Evolutionary conservation across 2,329 filamentous ascomycete species (phyloP), one percentile per base, ranked within the genome.

Genomic region (Monosporascus sp.): DNA sequence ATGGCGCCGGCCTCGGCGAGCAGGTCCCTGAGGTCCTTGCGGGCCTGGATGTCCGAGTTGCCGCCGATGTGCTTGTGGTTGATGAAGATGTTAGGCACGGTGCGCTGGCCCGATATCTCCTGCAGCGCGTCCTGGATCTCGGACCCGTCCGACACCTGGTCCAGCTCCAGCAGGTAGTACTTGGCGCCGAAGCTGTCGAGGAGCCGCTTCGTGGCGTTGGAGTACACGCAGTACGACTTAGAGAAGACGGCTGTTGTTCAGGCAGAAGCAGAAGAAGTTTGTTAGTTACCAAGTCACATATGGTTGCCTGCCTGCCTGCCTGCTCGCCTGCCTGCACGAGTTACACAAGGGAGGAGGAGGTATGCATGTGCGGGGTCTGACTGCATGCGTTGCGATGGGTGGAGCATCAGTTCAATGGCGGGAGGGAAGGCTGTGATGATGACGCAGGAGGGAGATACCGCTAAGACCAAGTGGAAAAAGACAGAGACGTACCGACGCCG

Each of bases 191-290:
- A 63, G 53, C 83, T 77, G 66, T 79, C 82, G 63, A 99, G 78
- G 49, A 90, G 79, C 53, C 78, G 67, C 84, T 97, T 97, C 62
- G 87, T 84, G 55, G 85, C 79, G 54, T 75, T 80, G 81, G 93
- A 97, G 82, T 96, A 95, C 14, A 92, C 91, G 82, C 94, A 99
- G 78, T 90, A 96, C 17, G 87, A 90, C 79, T 99, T 99, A 74
- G 88, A 92, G 82, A 99, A 99, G 70, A 99, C 89, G 65, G 94
- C 89, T 89, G 49, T 31, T 25, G 15, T n/a, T 9, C 15, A 11
- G 34, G 27, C 27, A 31, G 22, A 27, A n/a, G 8, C 36, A 22
- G 18, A 42, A 47, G 18, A 31, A 42, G 18, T 24, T 44, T 8
- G 41, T 42, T 20, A 46, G 53, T 59, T 57, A 61, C 27, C 27